Evolutionary conservation across 305 asterid species (phyloP).

Genomic region (Solanum hybrid): DNA sequence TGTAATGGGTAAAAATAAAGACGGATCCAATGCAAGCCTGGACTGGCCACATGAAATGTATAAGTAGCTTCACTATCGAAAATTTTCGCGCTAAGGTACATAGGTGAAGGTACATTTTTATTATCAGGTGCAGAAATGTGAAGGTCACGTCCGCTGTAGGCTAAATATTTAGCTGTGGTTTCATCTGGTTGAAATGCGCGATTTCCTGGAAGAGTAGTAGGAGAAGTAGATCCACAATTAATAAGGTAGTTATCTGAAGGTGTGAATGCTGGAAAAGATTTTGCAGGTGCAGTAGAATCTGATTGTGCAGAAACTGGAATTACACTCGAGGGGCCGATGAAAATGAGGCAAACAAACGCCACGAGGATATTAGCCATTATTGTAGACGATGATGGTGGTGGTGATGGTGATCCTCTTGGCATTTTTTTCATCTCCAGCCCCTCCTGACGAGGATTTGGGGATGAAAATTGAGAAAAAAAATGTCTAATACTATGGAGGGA

Average conservation of each 20-base stretch:
- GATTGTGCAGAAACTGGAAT: slow-evolving; percentile 5
- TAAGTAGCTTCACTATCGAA: slow-evolving; percentile 49
- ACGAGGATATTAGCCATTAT: slow-evolving; percentile 32
- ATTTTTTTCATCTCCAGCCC: slow-evolving; percentile 49
- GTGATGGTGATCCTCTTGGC: slow-evolving; percentile 18
- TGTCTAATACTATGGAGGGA: not conserved
- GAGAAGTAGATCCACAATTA: slow-evolving; percentile 23
- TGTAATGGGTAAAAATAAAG: slow-evolving; percentile 58
- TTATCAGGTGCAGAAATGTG: slow-evolving; percentile 14
- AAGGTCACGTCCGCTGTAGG: slow-evolving; percentile 9
- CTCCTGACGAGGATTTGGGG: slow-evolving; percentile 33
- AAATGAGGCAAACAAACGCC: slow-evolving; percentile 29
- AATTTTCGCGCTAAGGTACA: slow-evolving; percentile 47
- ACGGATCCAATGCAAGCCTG: slow-evolving; percentile 96
- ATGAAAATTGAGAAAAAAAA: slow-evolving; percentile 3
- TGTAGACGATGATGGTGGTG: slow-evolving; percentile 4
- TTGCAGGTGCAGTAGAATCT: slow-evolving; percentile 4
- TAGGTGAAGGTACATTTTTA: slow-evolving; percentile 28
- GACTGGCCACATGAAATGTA: slow-evolving; percentile 56
- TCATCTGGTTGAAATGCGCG: slow-evolving; percentile 17
- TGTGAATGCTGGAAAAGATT: slow-evolving; percentile 8
- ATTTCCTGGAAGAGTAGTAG: slow-evolving; percentile 17
- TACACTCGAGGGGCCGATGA: not conserved
- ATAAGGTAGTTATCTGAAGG: slow-evolving; percentile 27
- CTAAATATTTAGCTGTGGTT: slow-evolving; percentile 2